Conservation (phyloP, 129 eudicot genomes). For the Apium graveolens region DNA sequence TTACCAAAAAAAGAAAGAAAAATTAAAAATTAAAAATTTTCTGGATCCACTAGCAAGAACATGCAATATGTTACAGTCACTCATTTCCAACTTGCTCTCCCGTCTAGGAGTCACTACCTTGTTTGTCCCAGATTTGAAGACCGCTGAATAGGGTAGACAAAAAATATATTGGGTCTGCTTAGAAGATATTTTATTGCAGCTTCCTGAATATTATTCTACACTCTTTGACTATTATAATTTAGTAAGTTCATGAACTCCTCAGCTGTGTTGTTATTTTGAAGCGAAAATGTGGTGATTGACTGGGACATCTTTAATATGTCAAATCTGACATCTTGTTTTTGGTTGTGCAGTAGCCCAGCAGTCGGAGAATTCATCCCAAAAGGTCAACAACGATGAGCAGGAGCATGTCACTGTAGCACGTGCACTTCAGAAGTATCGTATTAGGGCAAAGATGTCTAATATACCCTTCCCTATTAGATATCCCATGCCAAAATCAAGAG, state of each 20-base stretch:
- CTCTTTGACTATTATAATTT: too few species aligned
- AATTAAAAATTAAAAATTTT: too few species aligned
- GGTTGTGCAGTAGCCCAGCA: conserved; percentile 63
- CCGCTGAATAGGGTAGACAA: too few species aligned
- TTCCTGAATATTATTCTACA: neutral
- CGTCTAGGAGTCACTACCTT: neutral
- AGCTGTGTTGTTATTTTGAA: neutral
- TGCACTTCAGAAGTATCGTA: conserved; percentile 64
- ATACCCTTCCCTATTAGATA: conserved; percentile 61
- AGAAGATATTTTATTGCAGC: neutral
- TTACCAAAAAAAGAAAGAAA: too few species aligned
- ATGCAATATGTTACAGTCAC: too few species aligned
- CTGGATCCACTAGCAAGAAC: too few species aligned
- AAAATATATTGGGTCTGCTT: neutral
- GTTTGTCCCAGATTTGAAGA: neutral
- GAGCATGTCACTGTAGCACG: conserved; percentile 91
- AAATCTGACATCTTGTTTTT: neutral
- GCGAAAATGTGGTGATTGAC: neutral
- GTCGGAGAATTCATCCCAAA: conserved; percentile 50
- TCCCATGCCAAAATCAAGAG: conserved; percentile 53
- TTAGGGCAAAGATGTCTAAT: conserved; percentile 50
- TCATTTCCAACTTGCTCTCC: too few species aligned
- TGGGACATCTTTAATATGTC: neutral
- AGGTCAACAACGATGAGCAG: conserved; percentile 56
- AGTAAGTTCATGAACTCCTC: neutral